Evolutionary conservation across 345 rosid species (phyloP).

Genomic region (Brassica incana): DNA sequence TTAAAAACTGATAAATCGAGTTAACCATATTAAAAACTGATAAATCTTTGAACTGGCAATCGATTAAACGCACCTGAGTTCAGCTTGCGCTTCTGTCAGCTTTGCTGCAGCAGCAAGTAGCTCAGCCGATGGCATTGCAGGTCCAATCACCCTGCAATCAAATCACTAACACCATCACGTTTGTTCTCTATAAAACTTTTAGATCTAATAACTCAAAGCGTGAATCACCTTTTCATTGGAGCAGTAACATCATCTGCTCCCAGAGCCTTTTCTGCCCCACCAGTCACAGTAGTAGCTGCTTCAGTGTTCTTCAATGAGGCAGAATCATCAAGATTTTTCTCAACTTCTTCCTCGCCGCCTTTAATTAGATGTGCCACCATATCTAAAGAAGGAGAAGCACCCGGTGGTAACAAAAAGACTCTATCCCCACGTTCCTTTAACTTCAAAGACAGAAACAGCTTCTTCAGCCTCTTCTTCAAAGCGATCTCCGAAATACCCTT

Average conservation of each 20-base stretch:
- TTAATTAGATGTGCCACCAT: conserved; percentile 60
- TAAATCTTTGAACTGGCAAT: background rate
- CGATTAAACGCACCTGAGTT: conserved; percentile 56
- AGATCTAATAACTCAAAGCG: background rate
- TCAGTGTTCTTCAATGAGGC: conserved; percentile 34
- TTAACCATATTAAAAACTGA: background rate
- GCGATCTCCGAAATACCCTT: conserved; percentile 72
- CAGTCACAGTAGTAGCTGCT: conserved; percentile 21
- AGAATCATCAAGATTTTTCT: conserved; percentile 35
- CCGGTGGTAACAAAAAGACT: conserved; percentile 61
- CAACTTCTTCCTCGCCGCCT: conserved; percentile 41
- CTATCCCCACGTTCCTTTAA: conserved; percentile 70
- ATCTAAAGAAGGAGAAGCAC: conserved; percentile 54
- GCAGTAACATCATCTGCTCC: conserved; percentile 50
- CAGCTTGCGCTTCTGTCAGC: conserved; percentile 89
- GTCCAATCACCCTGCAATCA: conserved; percentile 76
- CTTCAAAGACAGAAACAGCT: conserved; percentile 63
- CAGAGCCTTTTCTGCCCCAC: conserved; percentile 26
- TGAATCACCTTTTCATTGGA: conserved; percentile 62
- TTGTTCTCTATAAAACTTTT: background rate
- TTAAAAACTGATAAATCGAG: background rate
- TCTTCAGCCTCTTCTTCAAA: conserved; percentile 62
- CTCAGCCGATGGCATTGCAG: conserved; percentile 93
- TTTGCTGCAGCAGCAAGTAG: conserved; percentile 93
- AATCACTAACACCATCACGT: conserved; percentile 1